Percentiles rank a stretch among this genome's conserved stretches.
Evolutionary conservation across 495 filamentous ascomycete species (phyloP).

Genomic region (Lasiosphaeris hirsuta): DNA sequence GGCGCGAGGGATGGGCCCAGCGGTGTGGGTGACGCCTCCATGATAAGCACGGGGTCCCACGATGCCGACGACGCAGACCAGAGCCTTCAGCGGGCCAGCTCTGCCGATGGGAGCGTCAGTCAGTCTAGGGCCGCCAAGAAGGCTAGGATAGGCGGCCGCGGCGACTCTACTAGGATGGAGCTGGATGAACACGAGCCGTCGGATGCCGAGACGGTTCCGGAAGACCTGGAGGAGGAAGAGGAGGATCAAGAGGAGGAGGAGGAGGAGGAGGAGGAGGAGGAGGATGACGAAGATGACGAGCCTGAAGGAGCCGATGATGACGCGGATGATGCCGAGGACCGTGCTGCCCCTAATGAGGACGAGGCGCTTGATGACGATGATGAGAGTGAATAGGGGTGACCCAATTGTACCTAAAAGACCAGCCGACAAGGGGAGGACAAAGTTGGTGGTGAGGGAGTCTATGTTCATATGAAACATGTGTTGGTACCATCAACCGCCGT

Average conservation of each 20-base stretch:
- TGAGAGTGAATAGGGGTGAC: constrained; percentile 47
- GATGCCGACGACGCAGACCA: constrained; percentile 13
- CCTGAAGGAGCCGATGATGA: constrained; percentile 47
- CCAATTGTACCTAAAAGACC: too few relatives aligned
- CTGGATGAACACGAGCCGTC: constrained; percentile 40
- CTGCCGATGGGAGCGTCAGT: constrained; percentile 2
- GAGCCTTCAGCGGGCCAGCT: neutral
- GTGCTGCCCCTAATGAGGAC: constrained; percentile 44
- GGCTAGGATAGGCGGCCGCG: constrained; percentile 31
- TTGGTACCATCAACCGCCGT: too few relatives aligned
- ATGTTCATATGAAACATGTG: too few relatives aligned
- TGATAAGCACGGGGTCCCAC: constrained; percentile 30
- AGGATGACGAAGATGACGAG: constrained; percentile 43
- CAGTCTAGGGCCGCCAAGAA: constrained; percentile 36
- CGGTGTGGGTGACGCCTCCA: constrained; percentile 29
- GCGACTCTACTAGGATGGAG: constrained; percentile 34
- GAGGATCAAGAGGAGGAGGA: constrained; percentile 55
- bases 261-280: constrained; percentile 42
- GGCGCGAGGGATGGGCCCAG: constrained; percentile 2
- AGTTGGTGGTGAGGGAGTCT: too few relatives aligned
- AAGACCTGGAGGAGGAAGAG: constrained; percentile 51
- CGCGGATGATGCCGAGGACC: constrained; percentile 38
- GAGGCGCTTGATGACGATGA: constrained; percentile 63
- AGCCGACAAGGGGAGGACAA: too few relatives aligned
- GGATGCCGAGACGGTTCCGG: constrained; percentile 51